Conservation (phyloP, 441 rosid species). For the Erysimum cheiri region DNA sequence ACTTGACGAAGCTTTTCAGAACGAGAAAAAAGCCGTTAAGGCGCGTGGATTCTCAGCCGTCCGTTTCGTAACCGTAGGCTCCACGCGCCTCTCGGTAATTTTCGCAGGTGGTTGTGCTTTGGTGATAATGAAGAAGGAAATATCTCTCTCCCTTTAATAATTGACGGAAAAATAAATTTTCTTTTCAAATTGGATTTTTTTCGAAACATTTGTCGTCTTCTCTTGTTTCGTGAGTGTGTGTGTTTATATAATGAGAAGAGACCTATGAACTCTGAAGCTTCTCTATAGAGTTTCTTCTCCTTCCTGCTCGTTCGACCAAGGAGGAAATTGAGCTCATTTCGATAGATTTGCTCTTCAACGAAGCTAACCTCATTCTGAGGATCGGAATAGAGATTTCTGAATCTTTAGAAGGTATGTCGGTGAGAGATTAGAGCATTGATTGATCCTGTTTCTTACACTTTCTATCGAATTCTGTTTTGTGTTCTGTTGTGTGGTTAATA, state of each 20-base stretch:
- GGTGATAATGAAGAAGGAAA: constrained; percentile 17
- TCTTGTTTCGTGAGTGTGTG: constrained; percentile 1
- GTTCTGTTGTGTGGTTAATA: too few relatives aligned
- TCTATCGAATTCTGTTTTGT: neutral
- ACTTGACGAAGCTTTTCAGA: constrained; percentile 6
- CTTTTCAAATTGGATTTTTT: neutral
- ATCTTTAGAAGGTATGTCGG: constrained; percentile 36
- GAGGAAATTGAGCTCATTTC: constrained; percentile 2
- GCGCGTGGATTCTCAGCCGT: constrained; percentile 47
- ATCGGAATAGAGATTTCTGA: neutral
- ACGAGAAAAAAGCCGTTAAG: constrained; percentile 6
- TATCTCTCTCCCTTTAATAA: constrained; percentile 2
- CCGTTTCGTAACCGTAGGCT: constrained; percentile 34
- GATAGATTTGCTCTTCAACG: neutral
- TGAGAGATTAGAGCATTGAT: neutral
- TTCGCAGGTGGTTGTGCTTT: constrained; percentile 15
- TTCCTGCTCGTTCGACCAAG: neutral
- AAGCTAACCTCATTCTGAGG: neutral
- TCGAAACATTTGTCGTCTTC: constrained; percentile 23
- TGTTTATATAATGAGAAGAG: constrained; percentile 37
- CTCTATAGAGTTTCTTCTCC: constrained; percentile 35
- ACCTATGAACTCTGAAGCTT: constrained; percentile 31
- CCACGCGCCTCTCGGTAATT: constrained; percentile 45
- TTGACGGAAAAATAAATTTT: constrained; percentile 28
- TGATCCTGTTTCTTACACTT: constrained; percentile 2